Evolutionary conservation across 305 asterid genomes (phyloP), one percentile per base, ranked within the genome.

Genomic region (Fraxinus sp.): DNA sequence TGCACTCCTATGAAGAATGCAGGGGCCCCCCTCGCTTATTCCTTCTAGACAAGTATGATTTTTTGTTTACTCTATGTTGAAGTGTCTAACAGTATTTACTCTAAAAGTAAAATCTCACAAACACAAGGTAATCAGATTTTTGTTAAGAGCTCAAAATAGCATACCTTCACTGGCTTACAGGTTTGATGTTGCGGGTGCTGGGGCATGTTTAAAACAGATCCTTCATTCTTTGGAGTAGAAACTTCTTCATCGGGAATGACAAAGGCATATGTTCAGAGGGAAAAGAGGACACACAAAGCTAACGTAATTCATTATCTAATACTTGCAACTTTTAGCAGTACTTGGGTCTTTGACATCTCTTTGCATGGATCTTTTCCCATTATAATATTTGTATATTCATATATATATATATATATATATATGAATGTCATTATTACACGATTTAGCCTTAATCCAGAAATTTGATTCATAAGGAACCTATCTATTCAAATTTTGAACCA

Each of bases 1-100:
- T 91, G 99, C 97, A 94, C 79, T 96, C 98, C 13, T 96, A 94
- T 79, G 98, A 96, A 88, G 99, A 94, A 83, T 89, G 98, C 93
- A 91, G 98, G 89, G 97, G 91, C 37, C 98, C 97, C 68, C 99
- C 98, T 82, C 98, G 95, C 74, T 88, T 96, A 66, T 93, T 96
- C 87, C 97, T 94, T 89, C 89, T 96, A 78, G 99, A 94, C 94
- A 96, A 91, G 99, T 94, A 94, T 88, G 90, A 37, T 66, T 55
- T 80, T 71, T 72, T 79, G 20, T 78, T 72, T 81, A 81, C 79
- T 79, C 64, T 74, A 59, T 32, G 73, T 83, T 82, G 76, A 79
- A 18, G 66, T 18, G 26, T 57, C 41, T 46, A n/a, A 81, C 14
- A 32, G 55, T 35, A 44, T 80, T 83, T 81, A 70, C 76, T 30